Evolutionary conservation across 2,329 filamentous ascomycete genomes (phyloP), one percentile per base, ranked within the genome.

Genomic region (Neofusicoccum cordaticola): DNA sequence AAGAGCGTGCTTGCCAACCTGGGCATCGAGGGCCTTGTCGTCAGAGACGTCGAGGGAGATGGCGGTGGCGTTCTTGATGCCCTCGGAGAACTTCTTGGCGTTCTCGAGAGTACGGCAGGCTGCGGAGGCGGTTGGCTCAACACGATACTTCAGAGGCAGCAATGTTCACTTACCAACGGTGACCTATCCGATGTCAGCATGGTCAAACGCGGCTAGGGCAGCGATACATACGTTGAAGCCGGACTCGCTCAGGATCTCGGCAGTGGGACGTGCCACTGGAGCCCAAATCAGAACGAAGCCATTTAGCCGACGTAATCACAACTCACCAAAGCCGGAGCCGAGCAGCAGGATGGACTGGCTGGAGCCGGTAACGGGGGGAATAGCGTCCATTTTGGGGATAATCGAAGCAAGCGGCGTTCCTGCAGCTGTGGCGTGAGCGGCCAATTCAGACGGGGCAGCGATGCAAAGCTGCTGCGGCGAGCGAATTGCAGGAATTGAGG

Each of bases 11-110:
- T 96, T 88, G 74, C 84, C 88, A 66, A 97, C 86, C 74, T 88
- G 92, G 62, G 88, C 86, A 73, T 97, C 93, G 66, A 98, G 88
- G 39, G 91, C 92, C 65, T 83, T 78, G 57, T 84, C 85, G 77
- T 97, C 83, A 74, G 80, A 89, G 70, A 97, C 94, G 76, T 98
- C 92, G 75, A 98, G 87, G 64, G 91, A 87, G 80, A 96, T 90
- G 69, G 93, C 86, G 61, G 79, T 85, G 71, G 92, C 86, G 77
- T 91, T 86, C 78, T 88, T 84, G 76, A 94, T 85, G 71, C 89
- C 75, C 67, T 83, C 85, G 51, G 86, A 85, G 68, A 97, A 88
- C 72, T 87, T 86, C 84, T 96, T 82, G 65, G 93, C 92, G 62
- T 82, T 86, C 71, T 89, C 86, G 64, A 96, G 84, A 50, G 90